phyloP scores from a whole-genome alignment of 2,329 filamentous ascomycete species.

The Claviceps monticola region DNA sequence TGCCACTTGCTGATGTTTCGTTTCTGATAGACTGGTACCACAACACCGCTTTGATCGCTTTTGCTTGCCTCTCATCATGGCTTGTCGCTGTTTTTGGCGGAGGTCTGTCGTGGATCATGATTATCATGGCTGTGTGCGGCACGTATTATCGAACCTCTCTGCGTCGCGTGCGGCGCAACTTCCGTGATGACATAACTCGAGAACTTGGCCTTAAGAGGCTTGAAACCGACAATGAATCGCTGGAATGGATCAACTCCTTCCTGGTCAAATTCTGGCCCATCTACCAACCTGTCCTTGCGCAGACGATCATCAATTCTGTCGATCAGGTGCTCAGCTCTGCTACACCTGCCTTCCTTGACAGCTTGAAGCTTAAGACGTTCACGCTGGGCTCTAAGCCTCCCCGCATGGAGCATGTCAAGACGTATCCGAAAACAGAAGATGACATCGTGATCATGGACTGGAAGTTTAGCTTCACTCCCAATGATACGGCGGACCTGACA shows the following conservation, averaged over 20 bases:
- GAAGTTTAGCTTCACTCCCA: conserved; percentile 99
- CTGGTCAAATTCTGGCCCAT: conserved; percentile 99
- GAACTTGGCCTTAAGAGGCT: conserved; percentile 78
- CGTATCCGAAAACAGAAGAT: conserved; percentile 88
- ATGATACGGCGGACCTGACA: conserved; percentile 85
- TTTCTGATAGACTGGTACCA: conserved; percentile 87
- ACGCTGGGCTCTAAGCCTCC: conserved; percentile 90
- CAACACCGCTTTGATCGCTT: conserved; percentile 86
- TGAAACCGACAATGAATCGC: conserved; percentile 79
- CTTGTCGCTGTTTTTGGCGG: conserved; percentile 78
- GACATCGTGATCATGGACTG: conserved; percentile 98
- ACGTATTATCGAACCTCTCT: conserved; percentile 97
- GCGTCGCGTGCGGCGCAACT: conserved; percentile 85
- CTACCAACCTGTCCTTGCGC: conserved; percentile 83
- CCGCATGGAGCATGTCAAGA: conserved; percentile 93
- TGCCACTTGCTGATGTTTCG: not conserved
- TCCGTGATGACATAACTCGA: conserved; percentile 82
- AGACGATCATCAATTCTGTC: conserved; percentile 84
- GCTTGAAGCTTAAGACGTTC: conserved; percentile 84
- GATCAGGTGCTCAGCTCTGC: conserved; percentile 91
- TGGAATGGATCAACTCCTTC: conserved; percentile 99
- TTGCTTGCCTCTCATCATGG: conserved; percentile 85
- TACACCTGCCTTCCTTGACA: conserved; percentile 86
- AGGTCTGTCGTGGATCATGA: conserved; percentile 81
- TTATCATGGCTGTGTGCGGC: conserved; percentile 81